phyloP scores from a whole-genome alignment of 441 rosid species.

The Pelargonium cotyledonis region DNA sequence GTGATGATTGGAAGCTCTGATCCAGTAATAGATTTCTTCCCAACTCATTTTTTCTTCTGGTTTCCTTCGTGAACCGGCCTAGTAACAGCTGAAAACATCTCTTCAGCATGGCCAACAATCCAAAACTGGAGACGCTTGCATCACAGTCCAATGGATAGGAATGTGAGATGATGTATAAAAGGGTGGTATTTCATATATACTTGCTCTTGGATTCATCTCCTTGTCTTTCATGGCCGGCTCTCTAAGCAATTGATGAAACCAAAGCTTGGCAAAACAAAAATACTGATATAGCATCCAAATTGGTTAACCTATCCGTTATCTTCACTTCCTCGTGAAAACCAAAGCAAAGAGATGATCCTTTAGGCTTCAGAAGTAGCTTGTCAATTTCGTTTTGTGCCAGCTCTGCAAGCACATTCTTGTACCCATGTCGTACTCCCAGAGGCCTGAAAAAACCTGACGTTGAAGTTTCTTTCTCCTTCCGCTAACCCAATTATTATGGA shows the following conservation, averaged over 20 bases:
- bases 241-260: conserved; percentile 29
- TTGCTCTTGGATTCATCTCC: conserved; percentile 17
- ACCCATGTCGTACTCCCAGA: conserved; percentile 71
- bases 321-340: conserved; percentile 20
- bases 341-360: conserved; percentile 18
- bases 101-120: conserved; percentile 15
- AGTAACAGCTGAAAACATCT: conserved; percentile 17
- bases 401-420: conserved; percentile 61
- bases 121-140: conserved; percentile 12
- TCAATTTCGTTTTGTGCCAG: conserved; percentile 17
- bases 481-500: conserved; percentile 82
- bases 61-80: conserved; percentile 10
- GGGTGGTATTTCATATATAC: conserved; percentile 13
- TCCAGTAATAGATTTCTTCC: conserved; percentile 25
- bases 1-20: conserved; percentile 21
- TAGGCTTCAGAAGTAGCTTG: conserved; percentile 6
- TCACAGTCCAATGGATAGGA: conserved; percentile 9
- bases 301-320: conserved; percentile 13
- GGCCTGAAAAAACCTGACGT: conserved; percentile 67
- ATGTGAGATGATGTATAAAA: conserved; percentile 10
- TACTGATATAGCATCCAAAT: not conserved
- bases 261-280: conserved; percentile 22
- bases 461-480: conserved; percentile 83
- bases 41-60: conserved; percentile 19
- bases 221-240: conserved; percentile 34